phyloP scores from a whole-genome alignment of 208 protist genomes.

The Strigomonas galati region DNA sequence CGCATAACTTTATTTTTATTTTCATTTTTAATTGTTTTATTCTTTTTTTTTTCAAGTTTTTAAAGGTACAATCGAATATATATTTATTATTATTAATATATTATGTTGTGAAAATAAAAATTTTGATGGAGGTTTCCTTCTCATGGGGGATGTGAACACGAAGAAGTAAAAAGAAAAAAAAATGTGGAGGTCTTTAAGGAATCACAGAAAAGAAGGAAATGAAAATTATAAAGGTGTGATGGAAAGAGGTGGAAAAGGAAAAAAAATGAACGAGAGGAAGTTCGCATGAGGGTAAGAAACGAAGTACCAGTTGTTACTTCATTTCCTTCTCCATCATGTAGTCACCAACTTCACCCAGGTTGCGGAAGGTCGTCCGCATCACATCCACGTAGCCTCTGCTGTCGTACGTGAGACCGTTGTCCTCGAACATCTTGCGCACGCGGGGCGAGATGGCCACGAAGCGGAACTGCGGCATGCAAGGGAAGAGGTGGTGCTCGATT shows the following conservation, averaged over 20 bases:
- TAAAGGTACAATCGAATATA: neutral
- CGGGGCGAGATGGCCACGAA: constrained; percentile 46
- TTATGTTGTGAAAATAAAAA: no score
- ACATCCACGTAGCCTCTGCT: constrained; percentile 37
- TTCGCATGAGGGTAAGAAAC: neutral
- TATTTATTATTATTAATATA: no score
- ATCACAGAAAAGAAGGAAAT: constrained; percentile 16
- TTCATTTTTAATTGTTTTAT: neutral
- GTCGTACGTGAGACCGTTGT: constrained; percentile 63
- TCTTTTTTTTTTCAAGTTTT: constrained; percentile 9
- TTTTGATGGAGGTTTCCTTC: no score
- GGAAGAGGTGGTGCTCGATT: constrained; percentile 88
- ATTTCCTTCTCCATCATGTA: constrained; percentile 28
- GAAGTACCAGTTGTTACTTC: neutral
- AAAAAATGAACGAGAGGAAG: no score
- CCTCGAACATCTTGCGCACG: constrained; percentile 52
- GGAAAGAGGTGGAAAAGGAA: neutral
- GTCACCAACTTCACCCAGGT: constrained; percentile 51
- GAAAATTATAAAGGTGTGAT: constrained; percentile 10
- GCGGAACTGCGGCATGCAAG: constrained; percentile 78
- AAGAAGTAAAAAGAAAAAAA: neutral
- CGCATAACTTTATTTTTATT: no score
- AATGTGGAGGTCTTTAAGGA: constrained; percentile 1
- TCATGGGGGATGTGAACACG: no score
- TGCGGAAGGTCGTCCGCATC: constrained; percentile 45